Evolutionary conservation across 495 filamentous ascomycete species (phyloP).

Genomic region (Penicillium herquei): DNA sequence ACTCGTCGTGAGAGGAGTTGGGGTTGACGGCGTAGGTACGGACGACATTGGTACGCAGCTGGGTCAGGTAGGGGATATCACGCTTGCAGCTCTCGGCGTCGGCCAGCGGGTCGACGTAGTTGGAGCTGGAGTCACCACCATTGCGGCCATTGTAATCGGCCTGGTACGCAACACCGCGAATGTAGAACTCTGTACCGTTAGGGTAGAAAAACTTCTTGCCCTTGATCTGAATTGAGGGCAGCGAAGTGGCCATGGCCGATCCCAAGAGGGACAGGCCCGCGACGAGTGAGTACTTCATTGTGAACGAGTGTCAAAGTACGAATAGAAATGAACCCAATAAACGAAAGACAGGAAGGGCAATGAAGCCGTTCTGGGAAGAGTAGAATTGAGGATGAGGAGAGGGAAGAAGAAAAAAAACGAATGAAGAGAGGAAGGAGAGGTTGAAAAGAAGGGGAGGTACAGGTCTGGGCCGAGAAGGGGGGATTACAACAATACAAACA

Average conservation of each 20-base stretch:
- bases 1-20: slow-evolving; percentile 68
- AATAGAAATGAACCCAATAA: slow-evolving; percentile 8
- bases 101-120: slow-evolving; percentile 70
- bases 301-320: slow-evolving; percentile 15
- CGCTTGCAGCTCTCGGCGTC: slow-evolving; percentile 68
- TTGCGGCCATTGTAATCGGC: slow-evolving; percentile 46
- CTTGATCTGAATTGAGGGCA: slow-evolving; percentile 67
- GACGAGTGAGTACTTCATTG: slow-evolving; percentile 47
- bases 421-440: slow-evolving; percentile 6
- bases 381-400: not conserved
- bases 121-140: slow-evolving; percentile 6
- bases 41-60: slow-evolving; percentile 84
- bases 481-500: not conserved
- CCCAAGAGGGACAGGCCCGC: slow-evolving; percentile 51
- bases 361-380: slow-evolving; percentile 1
- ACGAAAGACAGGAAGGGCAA: slow-evolving; percentile 17
- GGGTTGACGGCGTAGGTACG: slow-evolving; percentile 95
- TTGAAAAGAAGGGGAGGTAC: slow-evolving; percentile 14
- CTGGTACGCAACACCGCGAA: slow-evolving; percentile 92
- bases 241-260: slow-evolving; percentile 51
- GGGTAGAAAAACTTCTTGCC: slow-evolving; percentile 68
- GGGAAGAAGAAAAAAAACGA: slow-evolving; percentile 5
- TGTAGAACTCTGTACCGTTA: slow-evolving; percentile 81
- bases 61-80: slow-evolving; percentile 76
- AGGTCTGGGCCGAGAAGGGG: slow-evolving; percentile 8